Base-by-base conservation (phyloP, 352 stramenopile species). In the Globisporangium ultimum region DNA sequence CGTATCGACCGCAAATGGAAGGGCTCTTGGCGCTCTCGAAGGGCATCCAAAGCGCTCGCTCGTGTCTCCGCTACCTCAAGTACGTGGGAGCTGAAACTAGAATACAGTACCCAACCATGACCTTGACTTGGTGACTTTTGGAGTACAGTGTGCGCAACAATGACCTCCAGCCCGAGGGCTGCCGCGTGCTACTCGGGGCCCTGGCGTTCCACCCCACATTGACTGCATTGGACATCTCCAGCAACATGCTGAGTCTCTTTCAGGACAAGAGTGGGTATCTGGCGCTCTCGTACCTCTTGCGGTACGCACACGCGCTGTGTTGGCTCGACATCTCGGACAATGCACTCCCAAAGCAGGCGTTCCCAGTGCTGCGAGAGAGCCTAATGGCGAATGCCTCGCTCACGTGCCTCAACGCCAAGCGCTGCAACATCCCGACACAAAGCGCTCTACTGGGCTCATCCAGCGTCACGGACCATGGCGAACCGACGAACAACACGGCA, bases 1-100 rank as follows among this genome's bases (percentile, higher is more conserved):
- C 67, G 32, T 85, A 87, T 38, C 76, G 80, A 1, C 78, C 78
- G 13, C 61, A 80, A 24, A 61, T 76, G 48, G 66, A 77, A 17
- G 80, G 80, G 1, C 48, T 91, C 32, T 67, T 72, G 24, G 46
- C 71, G 22, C 65, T 91, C 20, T 74, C 76, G 10, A 89, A 89
- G 54, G 80, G 78, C 3, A 63, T 88, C 10, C 70, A 88, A 42
- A 87, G 74, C 45, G 61, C 59, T 3, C 72, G 80, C 6, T 91
- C 80, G 10, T 66, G 62, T 6, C 55, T 91, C 0, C 71, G 66
- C 15, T 77, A 66, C 52, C 47, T 89, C 53, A 81, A 74, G 80
- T 88, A 69, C 5, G 78, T 62, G 1, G 15, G 9, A 22, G 4
- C 28, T 36, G 3, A 36, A 36, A 11, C 28, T 10, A 32, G 24